phyloP scores from a whole-genome alignment of 768 basidiomycete genomes.

The Panus rudis region DNA sequence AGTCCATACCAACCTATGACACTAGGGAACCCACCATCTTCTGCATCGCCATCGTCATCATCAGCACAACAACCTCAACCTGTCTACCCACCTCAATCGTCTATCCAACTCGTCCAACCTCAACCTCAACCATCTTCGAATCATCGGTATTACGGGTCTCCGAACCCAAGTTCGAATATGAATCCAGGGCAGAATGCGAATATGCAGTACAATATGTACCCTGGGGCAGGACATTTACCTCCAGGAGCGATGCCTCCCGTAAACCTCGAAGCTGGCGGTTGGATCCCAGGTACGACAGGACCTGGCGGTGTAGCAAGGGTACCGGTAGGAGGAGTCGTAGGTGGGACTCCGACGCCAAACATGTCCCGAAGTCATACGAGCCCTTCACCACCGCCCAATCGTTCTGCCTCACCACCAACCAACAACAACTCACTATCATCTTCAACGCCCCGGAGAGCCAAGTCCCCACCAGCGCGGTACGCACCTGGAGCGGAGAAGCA shows the following conservation, averaged over 20 bases:
- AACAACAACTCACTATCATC: constrained; percentile 16
- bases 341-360: too few species aligned
- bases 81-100: constrained; percentile 13
- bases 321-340: too few species aligned
- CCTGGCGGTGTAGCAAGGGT: too few species aligned
- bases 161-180: constrained; percentile 35
- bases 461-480: constrained; percentile 48
- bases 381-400: constrained; percentile 30
- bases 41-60: constrained; percentile 6
- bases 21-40: constrained; percentile 10
- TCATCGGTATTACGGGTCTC: constrained; percentile 18
- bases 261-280: constrained; percentile 25
- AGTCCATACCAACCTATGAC: too few species aligned
- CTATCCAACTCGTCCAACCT: constrained; percentile 19
- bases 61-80: too few species aligned
- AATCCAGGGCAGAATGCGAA: constrained; percentile 21
- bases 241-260: constrained; percentile 60
- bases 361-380: constrained; percentile 22
- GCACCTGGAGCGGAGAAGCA: constrained; percentile 25
- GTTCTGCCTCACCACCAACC: constrained; percentile 19
- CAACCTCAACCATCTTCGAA: constrained; percentile 28
- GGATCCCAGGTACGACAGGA: constrained; percentile 25
- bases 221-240: constrained; percentile 38
- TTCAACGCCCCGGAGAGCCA: constrained; percentile 37
- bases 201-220: constrained; percentile 14